Evolutionary conservation across 148 eudicot species (phyloP), one percentile per base, ranked within the genome.

Genomic region (Rhododendron griersonianum): DNA sequence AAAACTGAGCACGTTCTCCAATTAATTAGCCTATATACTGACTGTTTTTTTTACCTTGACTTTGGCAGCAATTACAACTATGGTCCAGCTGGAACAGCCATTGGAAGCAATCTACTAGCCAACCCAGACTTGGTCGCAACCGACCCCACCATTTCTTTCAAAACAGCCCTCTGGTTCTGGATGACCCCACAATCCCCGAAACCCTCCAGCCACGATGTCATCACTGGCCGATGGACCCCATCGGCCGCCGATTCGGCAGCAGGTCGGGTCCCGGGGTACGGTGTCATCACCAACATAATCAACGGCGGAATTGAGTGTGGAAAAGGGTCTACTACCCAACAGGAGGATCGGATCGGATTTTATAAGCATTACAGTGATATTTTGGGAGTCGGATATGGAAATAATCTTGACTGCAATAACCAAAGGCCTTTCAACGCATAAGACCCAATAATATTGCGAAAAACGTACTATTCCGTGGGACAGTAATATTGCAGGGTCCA

Each of bases 291-390:
- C 11, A 89, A 89, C 84, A 86, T 89, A 14, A 89, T 90, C 61
- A 90, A 90, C 3, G 91, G 91, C 11, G 89, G 91, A 3, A 67
- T 86, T 3, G 91, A 90, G 76, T 90, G 91, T 16, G 80, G 83
- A 9, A 83, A 76, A 50, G 74, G 76, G 1, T 78, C 86, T 0
- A 84, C 69, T 21, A 7, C 74, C 0, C 44, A 83, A 25, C 86
- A 81, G 4, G 86, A 25, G 3, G 74, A 82, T 21, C 89, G 91
- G 3, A 89, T 89, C 45, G 91, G 89, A 14, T 89, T 81, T 73
- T 89, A 89, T 37, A 87, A 87, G 73, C 47, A 81, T 11, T 90
- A 84, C 19, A 80, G 91, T 75, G 89, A 84, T 21, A 63, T 86
- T 1, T 23, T 84, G 10, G 71, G 80, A 39, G 35, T 90, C 18